Evolutionary conservation across 495 filamentous ascomycete genomes (phyloP).

Genomic region (Penicillium simplicissimum): DNA sequence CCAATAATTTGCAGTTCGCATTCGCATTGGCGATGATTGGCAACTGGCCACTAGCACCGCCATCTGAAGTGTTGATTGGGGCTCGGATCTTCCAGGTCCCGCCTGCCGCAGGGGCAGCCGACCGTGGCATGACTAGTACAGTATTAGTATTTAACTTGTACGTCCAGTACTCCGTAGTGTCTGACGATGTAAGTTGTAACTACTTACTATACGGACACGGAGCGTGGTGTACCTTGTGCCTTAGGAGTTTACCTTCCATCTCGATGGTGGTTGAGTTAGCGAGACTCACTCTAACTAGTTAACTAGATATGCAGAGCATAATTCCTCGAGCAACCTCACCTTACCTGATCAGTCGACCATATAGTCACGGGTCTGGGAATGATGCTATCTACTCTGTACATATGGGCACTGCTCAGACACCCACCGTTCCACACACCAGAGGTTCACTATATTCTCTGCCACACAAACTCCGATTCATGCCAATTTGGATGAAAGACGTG

Average conservation of each 20-base stretch:
- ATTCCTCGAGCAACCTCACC: background rate
- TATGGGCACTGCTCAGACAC: background rate
- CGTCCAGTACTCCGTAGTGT: too few relatives aligned
- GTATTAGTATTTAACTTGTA: too few relatives aligned
- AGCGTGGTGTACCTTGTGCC: too few relatives aligned
- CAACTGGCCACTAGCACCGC: background rate
- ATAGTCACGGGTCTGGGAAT: background rate
- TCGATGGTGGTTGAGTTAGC: too few relatives aligned
- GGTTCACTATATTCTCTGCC: background rate
- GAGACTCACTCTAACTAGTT: too few relatives aligned
- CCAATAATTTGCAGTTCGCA: slow-evolving; percentile 20
- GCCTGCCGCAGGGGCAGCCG: background rate
- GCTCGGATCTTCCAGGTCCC: slow-evolving; percentile 3
- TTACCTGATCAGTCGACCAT: background rate
- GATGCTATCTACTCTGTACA: slow-evolving; percentile 7
- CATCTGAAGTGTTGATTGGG: background rate
- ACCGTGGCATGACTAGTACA: slow-evolving; percentile 2
- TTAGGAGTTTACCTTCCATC: too few relatives aligned
- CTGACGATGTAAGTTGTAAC: too few relatives aligned
- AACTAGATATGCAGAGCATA: too few relatives aligned
- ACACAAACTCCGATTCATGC: too few relatives aligned
- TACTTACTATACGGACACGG: too few relatives aligned
- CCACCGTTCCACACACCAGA: background rate
- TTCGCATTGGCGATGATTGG: slow-evolving; percentile 11
- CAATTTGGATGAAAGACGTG: too few relatives aligned